phyloP scores from a whole-genome alignment of 2,329 filamentous ascomycete species.

The Fusarium aywerte region DNA sequence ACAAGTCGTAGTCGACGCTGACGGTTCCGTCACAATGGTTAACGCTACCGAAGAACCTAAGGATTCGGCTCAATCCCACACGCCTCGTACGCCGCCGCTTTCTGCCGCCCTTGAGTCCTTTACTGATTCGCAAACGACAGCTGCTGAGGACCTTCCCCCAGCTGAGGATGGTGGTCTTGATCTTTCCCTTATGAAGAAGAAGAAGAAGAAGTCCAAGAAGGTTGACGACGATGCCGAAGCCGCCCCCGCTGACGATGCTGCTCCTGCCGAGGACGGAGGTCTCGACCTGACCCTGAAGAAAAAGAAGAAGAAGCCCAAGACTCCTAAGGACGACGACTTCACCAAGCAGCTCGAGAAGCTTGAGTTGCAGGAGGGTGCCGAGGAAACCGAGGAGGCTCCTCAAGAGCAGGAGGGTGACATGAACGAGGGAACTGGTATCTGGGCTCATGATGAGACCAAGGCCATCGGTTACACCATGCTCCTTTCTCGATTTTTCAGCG shows the following conservation, averaged over 20 bases:
- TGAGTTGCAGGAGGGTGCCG: conserved; percentile 72
- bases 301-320: conserved; percentile 76
- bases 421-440: conserved; percentile 89
- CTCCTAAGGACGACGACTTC: conserved; percentile 68
- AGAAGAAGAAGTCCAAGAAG: conserved; percentile 66
- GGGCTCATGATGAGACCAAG: conserved; percentile 82
- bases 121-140: conserved; percentile 61
- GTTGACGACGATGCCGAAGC: conserved; percentile 57
- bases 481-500: conserved; percentile 91
- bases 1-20: conserved; percentile 85
- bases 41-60: conserved; percentile 79
- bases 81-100: conserved; percentile 71
- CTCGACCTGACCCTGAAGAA: conserved; percentile 76
- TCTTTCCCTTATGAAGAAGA: conserved; percentile 83
- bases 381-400: conserved; percentile 60
- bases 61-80: conserved; percentile 83
- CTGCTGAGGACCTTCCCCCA: conserved; percentile 58
- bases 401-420: conserved; percentile 76
- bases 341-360: conserved; percentile 71
- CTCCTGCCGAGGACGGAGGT: conserved; percentile 60
- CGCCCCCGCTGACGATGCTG: conserved; percentile 51
- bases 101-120: conserved; percentile 65
- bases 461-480: conserved; percentile 86
- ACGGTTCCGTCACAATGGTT: conserved; percentile 84
- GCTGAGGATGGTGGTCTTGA: conserved; percentile 65